Base-by-base conservation (phyloP, 805 yeast species). In the Wickerhamomyces hampshirensis region DNA sequence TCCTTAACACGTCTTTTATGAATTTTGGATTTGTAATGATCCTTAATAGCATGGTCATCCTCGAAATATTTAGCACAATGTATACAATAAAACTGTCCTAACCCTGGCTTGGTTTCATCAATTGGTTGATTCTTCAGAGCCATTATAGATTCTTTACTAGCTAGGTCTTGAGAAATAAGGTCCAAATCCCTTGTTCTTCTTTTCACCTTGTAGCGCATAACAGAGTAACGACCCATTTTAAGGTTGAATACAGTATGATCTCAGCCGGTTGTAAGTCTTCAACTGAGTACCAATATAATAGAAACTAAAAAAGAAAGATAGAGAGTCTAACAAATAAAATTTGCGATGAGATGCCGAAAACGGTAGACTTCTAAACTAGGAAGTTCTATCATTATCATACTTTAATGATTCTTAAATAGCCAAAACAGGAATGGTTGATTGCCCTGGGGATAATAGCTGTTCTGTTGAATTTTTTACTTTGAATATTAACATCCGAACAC, bases 21-120 rank as follows among this genome's bases (percentile, higher is more conserved):
- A 6, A 79, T 72, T 54, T 88, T 89, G 4, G 83, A 70, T 49
- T 77, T 75, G 44, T 72, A 63, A 63, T 93, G 99, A 11, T 80
- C 69, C 42, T 75, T 77, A 37, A 85, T 68, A 6, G 95, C 83
- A 23, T 62, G 58, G 30, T 83, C 87, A 39, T 80, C 79, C 57
- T 89, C 96, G 54, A 78, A 87, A 61, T 93, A 87, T 57, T 82
- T 84, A 33, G 95, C 94, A 69, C 99, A 93, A 46, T 88, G 95
- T 36, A 93, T 71, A 62, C 98, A 93, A 60, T 86, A 93, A 61
- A 76, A 82, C 62, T 93, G 98, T 12, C 96, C 99, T 47, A 93
- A 65, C 2, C 99, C 99, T 1, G 97, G 89, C 55, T 82, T 81
- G 30, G 79, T 76, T 63, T 91, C 98, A 60, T 91, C 96, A 38